Evolutionary conservation across 129 eudicot genomes (phyloP).

Genomic region (sunflower (Helianthus annuus)): HanXRQr2.0-SUNRISE NC_035433.2:88447665-88448164

Average conservation of each 20-base stretch:
- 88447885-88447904: constrained; percentile 59
- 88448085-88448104: constrained; percentile 85
- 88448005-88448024: constrained; percentile 46
- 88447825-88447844: constrained; percentile 69
- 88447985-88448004: constrained; percentile 41
- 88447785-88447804: constrained; percentile 42
- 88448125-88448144: constrained; percentile 81
- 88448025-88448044: constrained; percentile 48
- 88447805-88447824: constrained; percentile 44
- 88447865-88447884: constrained; percentile 56
- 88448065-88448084: constrained; percentile 86
- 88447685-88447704: constrained; percentile 62
- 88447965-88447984: constrained; percentile 57
- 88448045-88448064: constrained; percentile 85
- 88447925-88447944: constrained; percentile 63
- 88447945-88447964: constrained; percentile 79
- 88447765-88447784: constrained; percentile 41
- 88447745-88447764: constrained; percentile 47
- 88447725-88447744: constrained; percentile 56
- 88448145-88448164: constrained; percentile 82
- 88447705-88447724: constrained; percentile 60
- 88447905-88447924: constrained; percentile 49
- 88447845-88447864: constrained; percentile 73
- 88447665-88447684: constrained; percentile 50
- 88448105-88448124: constrained; percentile 84